phyloP scores from a whole-genome alignment of 257 asterid species.

The Paraleonurus japonicus region DNA sequence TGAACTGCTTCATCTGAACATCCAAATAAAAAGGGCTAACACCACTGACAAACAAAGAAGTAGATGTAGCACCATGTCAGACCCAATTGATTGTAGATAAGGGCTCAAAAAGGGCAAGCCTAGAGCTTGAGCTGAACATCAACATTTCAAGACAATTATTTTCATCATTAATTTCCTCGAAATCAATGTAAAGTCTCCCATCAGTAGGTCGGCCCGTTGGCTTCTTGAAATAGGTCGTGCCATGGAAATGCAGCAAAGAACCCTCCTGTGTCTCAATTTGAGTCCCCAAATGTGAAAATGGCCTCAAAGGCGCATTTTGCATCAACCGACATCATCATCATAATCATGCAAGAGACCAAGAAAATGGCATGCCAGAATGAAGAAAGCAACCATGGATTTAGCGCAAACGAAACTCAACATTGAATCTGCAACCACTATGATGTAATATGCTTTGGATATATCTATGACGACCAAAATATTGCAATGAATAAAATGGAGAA shows the following conservation, averaged over 20 bases:
- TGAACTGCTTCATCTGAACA: slow-evolving; percentile 61
- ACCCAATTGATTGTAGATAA: slow-evolving; percentile 61
- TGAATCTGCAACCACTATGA: neutral
- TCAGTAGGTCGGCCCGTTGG: slow-evolving; percentile 70
- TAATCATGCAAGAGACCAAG: neutral
- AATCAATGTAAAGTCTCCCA: slow-evolving; percentile 60
- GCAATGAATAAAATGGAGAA: too few species aligned
- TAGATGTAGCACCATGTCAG: slow-evolving; percentile 65
- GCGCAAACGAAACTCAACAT: neutral
- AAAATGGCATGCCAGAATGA: neutral
- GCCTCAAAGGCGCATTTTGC: slow-evolving; percentile 56
- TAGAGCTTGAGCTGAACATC: slow-evolving; percentile 58
- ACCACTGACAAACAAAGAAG: slow-evolving; percentile 55
- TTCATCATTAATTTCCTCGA: neutral
- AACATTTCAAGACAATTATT: neutral
- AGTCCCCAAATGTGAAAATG: slow-evolving; percentile 71
- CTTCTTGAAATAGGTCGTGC: slow-evolving; percentile 66
- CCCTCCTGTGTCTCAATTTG: slow-evolving; percentile 71
- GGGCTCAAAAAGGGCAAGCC: slow-evolving; percentile 68
- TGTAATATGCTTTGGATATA: neutral
- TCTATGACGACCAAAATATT: too few species aligned
- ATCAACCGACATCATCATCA: neutral
- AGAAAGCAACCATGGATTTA: too few species aligned
- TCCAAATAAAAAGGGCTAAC: slow-evolving; percentile 67
- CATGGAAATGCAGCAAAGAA: slow-evolving; percentile 68